Evolutionary conservation across 495 filamentous ascomycete genomes (phyloP), one percentile per base, ranked within the genome.

Genomic region (Podospora anserina): DNA sequence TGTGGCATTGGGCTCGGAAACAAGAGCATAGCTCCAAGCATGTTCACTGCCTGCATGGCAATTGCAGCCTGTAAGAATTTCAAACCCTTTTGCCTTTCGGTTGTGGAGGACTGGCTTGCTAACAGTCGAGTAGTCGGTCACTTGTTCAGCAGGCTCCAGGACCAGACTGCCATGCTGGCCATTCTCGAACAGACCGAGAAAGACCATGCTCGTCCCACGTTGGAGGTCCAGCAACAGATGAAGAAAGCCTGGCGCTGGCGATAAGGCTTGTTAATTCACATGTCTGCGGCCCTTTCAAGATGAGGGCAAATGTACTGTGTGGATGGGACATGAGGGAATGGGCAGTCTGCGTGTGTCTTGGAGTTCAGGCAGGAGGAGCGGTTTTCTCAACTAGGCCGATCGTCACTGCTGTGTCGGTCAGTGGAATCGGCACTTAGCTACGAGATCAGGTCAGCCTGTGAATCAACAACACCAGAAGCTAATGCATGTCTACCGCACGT

Each of bases 21-120:
- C 68, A 73, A 81, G 57, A 80, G 78, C 77, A 83, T 78, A 5
- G 80, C 83, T n/a, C 84, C 84, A 4, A 77, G 80, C 63, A 83
- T 84, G 77, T 86, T 86, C 64, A 86, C 83, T 1, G 82, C 83
- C 4, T 84, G 82, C 27, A 85, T 86, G 79, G 82, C 81, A 5
- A 85, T 86, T 65, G 77, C 80, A 1, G 80, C 82, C 66, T 84
- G 83, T 85, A 76, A 72, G 82, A 75, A n/a, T 59, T 32, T 7
- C 59, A 6, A 49, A 60, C 3, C 23, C 9, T 58, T 58, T 19
- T 58, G 23, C 30, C 5, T 32, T 49, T 64, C 4, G 7, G 30
- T 7, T 32, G 23, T 7, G 30, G 7, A 4, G 0, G 15, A 32
- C 23, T 28, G 11, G 23, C 44, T 65, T 53, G 28, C 34, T 71